These are phyloP conservation scores for Lepidium didymum DNA, from an alignment of 345 rosid genomes.

Conservation along the genomic window DNA sequence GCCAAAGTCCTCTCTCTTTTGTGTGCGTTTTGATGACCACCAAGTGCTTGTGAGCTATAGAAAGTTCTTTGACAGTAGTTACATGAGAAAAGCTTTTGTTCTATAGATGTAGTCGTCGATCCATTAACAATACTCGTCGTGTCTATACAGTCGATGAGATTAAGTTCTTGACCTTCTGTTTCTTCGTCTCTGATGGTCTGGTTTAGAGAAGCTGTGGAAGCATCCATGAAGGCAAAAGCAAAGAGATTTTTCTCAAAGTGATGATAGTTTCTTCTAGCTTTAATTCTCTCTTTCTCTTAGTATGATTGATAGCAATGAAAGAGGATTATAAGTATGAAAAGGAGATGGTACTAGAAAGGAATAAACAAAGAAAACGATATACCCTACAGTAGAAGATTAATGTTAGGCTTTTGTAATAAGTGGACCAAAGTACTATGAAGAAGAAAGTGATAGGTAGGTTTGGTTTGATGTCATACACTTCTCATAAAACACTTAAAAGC, in stretches of 20 bases:
- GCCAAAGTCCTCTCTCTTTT: constrained; percentile 80
- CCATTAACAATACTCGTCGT: constrained; percentile 25
- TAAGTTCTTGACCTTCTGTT: constrained; percentile 42
- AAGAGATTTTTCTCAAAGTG: neutral
- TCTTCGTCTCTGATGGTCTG: constrained; percentile 14
- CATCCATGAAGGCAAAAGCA: constrained; percentile 30
- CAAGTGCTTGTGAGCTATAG: constrained; percentile 88
- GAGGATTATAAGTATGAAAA: constrained; percentile 7
- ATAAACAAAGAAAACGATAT: constrained; percentile 14
- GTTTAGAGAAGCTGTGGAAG: constrained; percentile 26
- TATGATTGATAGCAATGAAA: neutral
- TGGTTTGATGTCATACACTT: constrained; percentile 25
- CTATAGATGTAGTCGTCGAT: constrained; percentile 19
- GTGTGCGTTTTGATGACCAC: constrained; percentile 92
- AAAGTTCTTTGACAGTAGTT: constrained; percentile 80
- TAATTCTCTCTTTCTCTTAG: neutral
- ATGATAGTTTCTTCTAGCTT: neutral
- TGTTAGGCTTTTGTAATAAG: constrained; percentile 11
- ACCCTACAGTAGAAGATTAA: constrained; percentile 7
- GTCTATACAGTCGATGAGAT: constrained; percentile 51
- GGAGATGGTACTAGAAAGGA: constrained; percentile 34
- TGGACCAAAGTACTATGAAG: constrained; percentile 23
- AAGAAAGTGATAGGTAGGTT: constrained; percentile 29
- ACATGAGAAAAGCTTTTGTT: constrained; percentile 67
- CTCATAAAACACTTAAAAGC: constrained; percentile 22